phyloP scores from a whole-genome alignment of 2,329 filamentous ascomycete species.

The Cladorrhinum sp. region DNA sequence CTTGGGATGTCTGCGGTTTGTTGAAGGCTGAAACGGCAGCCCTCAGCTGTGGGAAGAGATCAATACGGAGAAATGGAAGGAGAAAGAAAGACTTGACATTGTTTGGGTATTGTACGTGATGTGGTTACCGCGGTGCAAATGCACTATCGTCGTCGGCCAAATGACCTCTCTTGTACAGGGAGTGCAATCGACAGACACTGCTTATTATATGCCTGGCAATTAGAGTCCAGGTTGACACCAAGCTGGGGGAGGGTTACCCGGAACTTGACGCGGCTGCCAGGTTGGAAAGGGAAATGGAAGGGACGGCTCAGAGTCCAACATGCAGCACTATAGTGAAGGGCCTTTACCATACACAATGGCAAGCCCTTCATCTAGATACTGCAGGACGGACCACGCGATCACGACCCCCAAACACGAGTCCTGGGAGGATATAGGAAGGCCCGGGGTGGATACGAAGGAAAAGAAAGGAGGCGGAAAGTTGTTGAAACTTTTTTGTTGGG shows the following conservation, averaged over 20 bases:
- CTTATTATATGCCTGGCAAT: too few relatives aligned
- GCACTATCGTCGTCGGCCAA: too few relatives aligned
- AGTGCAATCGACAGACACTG: too few relatives aligned
- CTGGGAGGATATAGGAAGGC: neutral
- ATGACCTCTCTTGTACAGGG: too few relatives aligned
- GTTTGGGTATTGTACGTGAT: neutral
- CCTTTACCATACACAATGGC: neutral
- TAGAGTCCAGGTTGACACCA: too few relatives aligned
- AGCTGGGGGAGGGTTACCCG: too few relatives aligned
- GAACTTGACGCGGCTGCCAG: too few relatives aligned
- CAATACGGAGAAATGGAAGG: neutral
- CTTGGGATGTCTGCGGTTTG: conserved; percentile 53
- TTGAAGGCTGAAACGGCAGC: conserved; percentile 24
- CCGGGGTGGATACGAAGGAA: neutral
- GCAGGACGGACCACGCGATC: too few relatives aligned
- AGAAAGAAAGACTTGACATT: neutral
- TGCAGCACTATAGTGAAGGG: too few relatives aligned
- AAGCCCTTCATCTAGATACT: neutral
- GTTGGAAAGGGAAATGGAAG: too few relatives aligned
- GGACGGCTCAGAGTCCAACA: too few relatives aligned
- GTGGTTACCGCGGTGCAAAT: neutral
- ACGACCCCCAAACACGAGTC: neutral
- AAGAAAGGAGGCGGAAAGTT: neutral
- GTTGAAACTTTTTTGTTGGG: too few relatives aligned
- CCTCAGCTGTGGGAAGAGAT: neutral